Evolutionary conservation across 805 yeast species (phyloP).

Genomic region (Barnettozyma salicaria): DNA sequence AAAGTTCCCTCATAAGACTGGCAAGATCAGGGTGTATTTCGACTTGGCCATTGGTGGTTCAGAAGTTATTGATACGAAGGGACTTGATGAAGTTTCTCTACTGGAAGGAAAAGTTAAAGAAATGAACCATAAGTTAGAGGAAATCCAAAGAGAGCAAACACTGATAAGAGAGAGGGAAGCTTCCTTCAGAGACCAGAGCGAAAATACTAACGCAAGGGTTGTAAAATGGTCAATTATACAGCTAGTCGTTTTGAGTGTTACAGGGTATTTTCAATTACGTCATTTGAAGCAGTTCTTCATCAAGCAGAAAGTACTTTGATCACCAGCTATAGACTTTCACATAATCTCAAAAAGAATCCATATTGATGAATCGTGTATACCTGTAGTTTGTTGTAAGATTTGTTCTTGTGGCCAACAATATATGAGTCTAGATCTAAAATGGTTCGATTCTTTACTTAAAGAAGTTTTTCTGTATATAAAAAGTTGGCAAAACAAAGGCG

Average conservation of each 20-base stretch:
- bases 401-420: too few relatives aligned
- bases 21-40: conserved; percentile 60
- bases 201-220: conserved; percentile 66
- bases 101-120: conserved; percentile 50
- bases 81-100: conserved; percentile 46
- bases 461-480: too few relatives aligned
- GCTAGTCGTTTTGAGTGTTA: conserved; percentile 54
- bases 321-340: neutral
- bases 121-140: conserved; percentile 50
- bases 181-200: conserved; percentile 69
- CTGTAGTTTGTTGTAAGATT: too few relatives aligned
- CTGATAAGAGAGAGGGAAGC: conserved; percentile 65
- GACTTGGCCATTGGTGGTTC: conserved; percentile 69
- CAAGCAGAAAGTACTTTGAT: conserved; percentile 78
- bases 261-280: conserved; percentile 71
- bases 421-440: too few relatives aligned
- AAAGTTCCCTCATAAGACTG: conserved; percentile 34
- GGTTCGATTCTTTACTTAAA: too few relatives aligned
- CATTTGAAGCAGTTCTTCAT: conserved; percentile 79
- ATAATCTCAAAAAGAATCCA: too few relatives aligned
- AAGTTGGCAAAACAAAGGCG: too few relatives aligned
- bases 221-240: conserved; percentile 72
- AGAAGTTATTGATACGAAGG: conserved; percentile 55
- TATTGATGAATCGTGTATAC: too few relatives aligned
- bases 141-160: conserved; percentile 59